Conservation (phyloP, 441 rosid genomes). For the Pelargonium fulgidum region DNA sequence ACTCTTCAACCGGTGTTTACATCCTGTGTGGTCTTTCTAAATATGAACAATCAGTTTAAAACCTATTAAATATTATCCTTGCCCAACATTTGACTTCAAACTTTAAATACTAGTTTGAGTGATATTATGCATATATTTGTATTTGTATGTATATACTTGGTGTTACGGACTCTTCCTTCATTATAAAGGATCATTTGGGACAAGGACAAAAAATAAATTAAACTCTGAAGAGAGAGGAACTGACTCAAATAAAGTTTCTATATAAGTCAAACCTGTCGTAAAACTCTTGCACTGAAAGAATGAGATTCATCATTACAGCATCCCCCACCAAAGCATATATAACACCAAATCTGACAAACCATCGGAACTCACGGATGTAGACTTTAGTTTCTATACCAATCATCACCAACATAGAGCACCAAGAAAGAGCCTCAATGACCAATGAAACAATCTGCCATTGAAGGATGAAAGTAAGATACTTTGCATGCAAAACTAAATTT, state of each 20-base stretch:
- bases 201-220: neutral
- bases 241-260: constrained; percentile 10
- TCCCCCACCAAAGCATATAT: constrained; percentile 77
- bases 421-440: constrained; percentile 67
- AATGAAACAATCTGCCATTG: constrained; percentile 59
- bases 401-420: constrained; percentile 79
- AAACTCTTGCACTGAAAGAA: constrained; percentile 63
- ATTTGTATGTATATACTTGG: neutral
- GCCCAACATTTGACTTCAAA: constrained; percentile 9
- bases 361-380: constrained; percentile 74
- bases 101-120: neutral
- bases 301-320: constrained; percentile 72
- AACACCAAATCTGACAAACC: constrained; percentile 88
- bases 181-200: neutral
- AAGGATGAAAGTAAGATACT: constrained; percentile 20
- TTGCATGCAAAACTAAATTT: neutral
- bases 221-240: neutral
- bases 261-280: constrained; percentile 50
- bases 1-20: neutral
- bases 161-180: neutral
- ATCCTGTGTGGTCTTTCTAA: neutral
- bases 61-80: neutral
- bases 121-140: neutral
- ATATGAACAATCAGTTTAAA: constrained; percentile 5
- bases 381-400: constrained; percentile 68